Evolutionary conservation across 768 basidiomycete species (phyloP), one percentile per base, ranked within the genome.

Genomic region (Termitomyces sp.): DNA sequence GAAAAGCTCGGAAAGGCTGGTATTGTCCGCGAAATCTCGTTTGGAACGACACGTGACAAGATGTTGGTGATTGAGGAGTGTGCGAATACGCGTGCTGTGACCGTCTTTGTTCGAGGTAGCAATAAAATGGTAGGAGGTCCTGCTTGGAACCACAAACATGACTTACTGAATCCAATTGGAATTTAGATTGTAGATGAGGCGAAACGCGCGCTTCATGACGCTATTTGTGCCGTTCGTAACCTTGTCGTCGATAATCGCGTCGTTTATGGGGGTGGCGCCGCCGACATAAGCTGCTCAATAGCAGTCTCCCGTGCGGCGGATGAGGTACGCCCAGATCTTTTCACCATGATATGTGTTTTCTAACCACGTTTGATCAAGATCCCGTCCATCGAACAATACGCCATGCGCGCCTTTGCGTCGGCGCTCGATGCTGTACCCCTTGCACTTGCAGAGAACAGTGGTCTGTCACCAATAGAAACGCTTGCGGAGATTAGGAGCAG

Each of bases 61-160:
- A 99, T 99, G 97, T 85, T 99, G 55, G 90, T 98, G 61, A 96
- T 99, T 64, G 97, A 98, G 72, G 95, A 98, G 67, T 98, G 96
- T 66, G 96, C 97, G 18, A 99, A 99, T 75, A 84, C 88, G 10
- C 84, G 94, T 55, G 95, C 96, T 36, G 96, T 98, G 45, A 98
- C 97, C 8, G 88, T 98, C 65, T 98, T 99, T 64, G 94, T 98
- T 24, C 83, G 97, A 36, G 97, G 97, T 22, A 92, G 90, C 68
- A 99, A 99, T 77, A 99, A 99, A 77, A 99, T 99, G 97, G 96
- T 94, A 61, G 8, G 72, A 18, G 26, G 5, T 18, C 18, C 44
- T 46, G 44, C 22, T 41, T 43, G 28, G 20, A 28, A 20, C 18
- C 5, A 38, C 35, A 18, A 45, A n/a, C 1, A 30, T 16, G 4